Evolutionary conservation across 495 filamentous ascomycete genomes (phyloP).

Genomic region (Talaromyces trachyspermus): DNA sequence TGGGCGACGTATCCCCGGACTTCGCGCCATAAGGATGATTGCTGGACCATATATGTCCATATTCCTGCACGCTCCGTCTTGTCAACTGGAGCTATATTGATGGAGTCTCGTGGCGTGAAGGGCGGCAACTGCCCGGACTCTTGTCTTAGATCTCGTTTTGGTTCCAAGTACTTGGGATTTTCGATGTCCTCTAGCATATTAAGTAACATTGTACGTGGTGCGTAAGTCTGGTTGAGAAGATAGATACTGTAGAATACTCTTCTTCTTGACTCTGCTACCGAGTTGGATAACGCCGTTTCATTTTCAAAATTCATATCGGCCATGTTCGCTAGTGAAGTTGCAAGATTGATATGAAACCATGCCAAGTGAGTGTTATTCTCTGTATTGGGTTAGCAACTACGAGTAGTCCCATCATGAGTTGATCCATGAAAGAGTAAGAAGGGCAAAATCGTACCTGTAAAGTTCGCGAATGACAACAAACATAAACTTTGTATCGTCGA

Average conservation of each 20-base stretch:
- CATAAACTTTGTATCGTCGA: conserved; percentile 8
- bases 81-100: background rate
- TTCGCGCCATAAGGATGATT: conserved; percentile 7
- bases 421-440: background rate
- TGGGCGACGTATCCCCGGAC: conserved; percentile 7
- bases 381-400: too few relatives aligned
- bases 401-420: too few relatives aligned
- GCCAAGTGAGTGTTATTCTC: conserved; percentile 2
- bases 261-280: conserved; percentile 1
- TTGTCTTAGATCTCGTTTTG: conserved; percentile 1
- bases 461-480: conserved; percentile 3
- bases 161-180: conserved; percentile 5
- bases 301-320: conserved; percentile 3
- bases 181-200: conserved; percentile 9
- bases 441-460: background rate
- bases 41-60: conserved; percentile 8
- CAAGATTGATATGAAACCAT: conserved; percentile 3
- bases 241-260: conserved; percentile 5
- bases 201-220: conserved; percentile 2
- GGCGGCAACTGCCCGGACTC: conserved; percentile 1
- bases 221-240: conserved; percentile 6
- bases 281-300: background rate
- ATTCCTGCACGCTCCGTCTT: background rate
- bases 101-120: conserved; percentile 1
- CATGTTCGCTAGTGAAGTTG: background rate